phyloP scores from a whole-genome alignment of 495 filamentous ascomycete species.

The Letharia columbiana region DNA sequence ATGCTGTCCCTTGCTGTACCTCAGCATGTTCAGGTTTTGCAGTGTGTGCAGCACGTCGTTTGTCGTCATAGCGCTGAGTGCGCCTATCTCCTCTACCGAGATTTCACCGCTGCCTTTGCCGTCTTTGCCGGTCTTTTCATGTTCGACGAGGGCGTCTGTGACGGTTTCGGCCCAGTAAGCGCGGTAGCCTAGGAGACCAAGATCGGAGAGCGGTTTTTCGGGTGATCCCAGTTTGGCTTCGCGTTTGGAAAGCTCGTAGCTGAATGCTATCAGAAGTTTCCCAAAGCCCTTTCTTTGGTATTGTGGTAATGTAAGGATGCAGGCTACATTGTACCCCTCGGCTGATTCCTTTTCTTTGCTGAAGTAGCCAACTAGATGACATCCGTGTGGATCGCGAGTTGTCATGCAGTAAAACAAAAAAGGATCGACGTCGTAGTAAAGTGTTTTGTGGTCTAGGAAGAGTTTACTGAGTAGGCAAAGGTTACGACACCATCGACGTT shows the following conservation, averaged over 20 bases:
- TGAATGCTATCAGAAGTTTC: constrained; percentile 89
- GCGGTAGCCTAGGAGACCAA: constrained; percentile 84
- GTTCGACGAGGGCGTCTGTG: constrained; percentile 66
- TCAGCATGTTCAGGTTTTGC: constrained; percentile 86
- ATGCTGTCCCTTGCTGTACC: constrained; percentile 89
- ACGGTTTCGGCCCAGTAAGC: constrained; percentile 97
- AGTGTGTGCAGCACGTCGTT: constrained; percentile 90
- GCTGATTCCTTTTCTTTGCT: constrained; percentile 96
- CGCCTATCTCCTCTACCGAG: constrained; percentile 73
- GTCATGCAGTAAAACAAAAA: constrained; percentile 99
- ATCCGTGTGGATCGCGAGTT: constrained; percentile 73
- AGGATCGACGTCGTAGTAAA: constrained; percentile 99
- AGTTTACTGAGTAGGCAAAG: constrained; percentile 89
- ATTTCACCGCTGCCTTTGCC: constrained; percentile 37
- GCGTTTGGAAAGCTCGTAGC: constrained; percentile 91
- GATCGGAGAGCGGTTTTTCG: constrained; percentile 90
- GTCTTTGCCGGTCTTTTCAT: constrained; percentile 31
- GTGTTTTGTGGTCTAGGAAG: constrained; percentile 96
- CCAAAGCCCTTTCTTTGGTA: constrained; percentile 93
- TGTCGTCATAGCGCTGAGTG: constrained; percentile 82
- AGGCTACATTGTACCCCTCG: constrained; percentile 94
- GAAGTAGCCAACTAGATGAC: constrained; percentile 93
- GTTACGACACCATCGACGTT: constrained; percentile 94
- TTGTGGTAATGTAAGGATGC: constrained; percentile 92
- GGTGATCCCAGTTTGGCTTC: constrained; percentile 91